Evolutionary conservation across 805 yeast species (phyloP).

Genomic region (Lipomyces yamadae): DNA sequence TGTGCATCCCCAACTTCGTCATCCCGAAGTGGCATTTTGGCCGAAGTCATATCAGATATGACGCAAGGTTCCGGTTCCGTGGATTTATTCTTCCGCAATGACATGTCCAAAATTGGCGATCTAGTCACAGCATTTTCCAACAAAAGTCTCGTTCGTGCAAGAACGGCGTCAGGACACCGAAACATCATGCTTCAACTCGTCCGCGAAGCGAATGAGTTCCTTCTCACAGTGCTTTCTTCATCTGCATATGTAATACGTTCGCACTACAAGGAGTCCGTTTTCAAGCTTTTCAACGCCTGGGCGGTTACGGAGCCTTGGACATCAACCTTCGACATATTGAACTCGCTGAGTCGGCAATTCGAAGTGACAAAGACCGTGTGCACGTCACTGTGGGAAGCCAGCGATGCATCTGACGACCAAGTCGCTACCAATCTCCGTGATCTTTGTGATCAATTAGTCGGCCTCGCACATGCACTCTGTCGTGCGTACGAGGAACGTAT

Average conservation of each 20-base stretch:
- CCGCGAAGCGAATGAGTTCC: constrained; percentile 26
- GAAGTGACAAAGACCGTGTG: constrained; percentile 29
- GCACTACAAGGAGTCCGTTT: constrained; percentile 19
- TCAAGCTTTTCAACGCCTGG: constrained; percentile 27
- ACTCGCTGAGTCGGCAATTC: constrained; percentile 39
- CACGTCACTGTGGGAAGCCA: constrained; percentile 30
- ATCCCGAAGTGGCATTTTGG: constrained; percentile 9
- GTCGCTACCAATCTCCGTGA: constrained; percentile 24
- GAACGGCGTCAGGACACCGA: constrained; percentile 18
- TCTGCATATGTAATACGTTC: constrained; percentile 33
- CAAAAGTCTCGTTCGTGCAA: constrained; percentile 28
- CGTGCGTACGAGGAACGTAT: constrained; percentile 42
- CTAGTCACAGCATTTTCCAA: constrained; percentile 21
- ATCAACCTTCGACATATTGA: constrained; percentile 36
- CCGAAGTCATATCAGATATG: constrained; percentile 22
- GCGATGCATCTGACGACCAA: constrained; percentile 24
- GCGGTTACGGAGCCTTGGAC: constrained; percentile 43
- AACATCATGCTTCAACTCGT: constrained; percentile 14
- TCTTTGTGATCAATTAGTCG: constrained; percentile 43
- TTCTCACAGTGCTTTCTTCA: constrained; percentile 17
- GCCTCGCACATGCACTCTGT: constrained; percentile 52
- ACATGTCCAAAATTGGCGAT: constrained; percentile 28
- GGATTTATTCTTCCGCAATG: constrained; percentile 28
- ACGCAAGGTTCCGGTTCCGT: constrained; percentile 6
- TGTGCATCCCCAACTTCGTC: neutral